These are phyloP conservation scores for Penicillium canescens DNA, from an alignment of 495 filamentous ascomycete species.

Conservation along the genomic window DNA sequence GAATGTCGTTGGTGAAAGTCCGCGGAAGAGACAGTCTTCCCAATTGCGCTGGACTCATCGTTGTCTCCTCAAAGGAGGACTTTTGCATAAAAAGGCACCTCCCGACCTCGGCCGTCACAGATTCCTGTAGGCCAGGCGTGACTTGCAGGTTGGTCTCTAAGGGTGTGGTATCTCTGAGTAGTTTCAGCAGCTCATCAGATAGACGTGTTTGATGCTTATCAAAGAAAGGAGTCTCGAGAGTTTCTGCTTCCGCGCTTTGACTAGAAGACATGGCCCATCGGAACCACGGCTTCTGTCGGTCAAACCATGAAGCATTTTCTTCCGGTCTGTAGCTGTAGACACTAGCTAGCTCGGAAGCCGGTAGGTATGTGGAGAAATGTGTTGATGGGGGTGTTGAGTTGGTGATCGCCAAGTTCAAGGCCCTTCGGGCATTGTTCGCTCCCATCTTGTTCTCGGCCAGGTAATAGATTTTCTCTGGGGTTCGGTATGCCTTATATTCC, in stretches of 20 bases:
- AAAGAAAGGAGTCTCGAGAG: slow-evolving; percentile 26
- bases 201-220: slow-evolving; percentile 33
- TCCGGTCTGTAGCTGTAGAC: slow-evolving; percentile 23
- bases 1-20: slow-evolving; percentile 34
- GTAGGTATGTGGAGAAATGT: slow-evolving; percentile 41
- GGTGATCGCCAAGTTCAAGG: slow-evolving; percentile 33
- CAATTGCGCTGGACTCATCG: slow-evolving; percentile 33
- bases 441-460: slow-evolving; percentile 34
- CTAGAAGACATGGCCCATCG: slow-evolving; percentile 38
- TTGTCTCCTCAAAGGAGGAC: slow-evolving; percentile 14
- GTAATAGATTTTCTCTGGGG: slow-evolving; percentile 30
- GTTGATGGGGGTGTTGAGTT: slow-evolving; percentile 12
- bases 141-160: neutral
- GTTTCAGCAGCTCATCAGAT: slow-evolving; percentile 37
- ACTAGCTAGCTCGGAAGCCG: slow-evolving; percentile 25
- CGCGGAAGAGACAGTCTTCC: slow-evolving; percentile 31
- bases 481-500: slow-evolving; percentile 12
- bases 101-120: slow-evolving; percentile 40
- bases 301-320: slow-evolving; percentile 28
- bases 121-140: slow-evolving; percentile 24
- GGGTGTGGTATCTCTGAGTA: slow-evolving; percentile 23
- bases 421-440: slow-evolving; percentile 37
- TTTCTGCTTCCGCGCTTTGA: slow-evolving; percentile 12
- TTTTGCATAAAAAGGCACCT: slow-evolving; percentile 40
- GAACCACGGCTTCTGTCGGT: slow-evolving; percentile 40